These are phyloP conservation scores for Scheffersomyces illinoinensis DNA, from an alignment of 1,139 yeast genomes.

Conservation along the genomic window DNA sequence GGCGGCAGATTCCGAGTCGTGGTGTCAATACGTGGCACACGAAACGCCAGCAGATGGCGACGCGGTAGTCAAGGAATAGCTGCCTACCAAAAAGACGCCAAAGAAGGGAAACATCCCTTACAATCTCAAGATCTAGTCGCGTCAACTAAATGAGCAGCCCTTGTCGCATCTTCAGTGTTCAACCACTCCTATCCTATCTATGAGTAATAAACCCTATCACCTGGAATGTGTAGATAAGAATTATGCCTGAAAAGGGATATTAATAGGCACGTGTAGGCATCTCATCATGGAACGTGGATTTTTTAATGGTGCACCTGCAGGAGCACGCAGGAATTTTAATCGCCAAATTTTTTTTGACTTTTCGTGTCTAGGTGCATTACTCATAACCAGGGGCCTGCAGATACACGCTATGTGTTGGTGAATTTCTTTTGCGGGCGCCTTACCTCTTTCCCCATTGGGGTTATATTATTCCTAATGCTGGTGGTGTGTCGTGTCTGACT, in stretches of 20 bases:
- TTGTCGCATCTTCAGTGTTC: neutral
- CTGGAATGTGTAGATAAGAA: neutral
- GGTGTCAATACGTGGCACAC: neutral
- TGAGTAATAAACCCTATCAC: neutral
- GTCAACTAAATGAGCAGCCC: neutral
- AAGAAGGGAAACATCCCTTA: neutral
- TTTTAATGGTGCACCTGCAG: neutral
- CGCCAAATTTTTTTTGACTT: neutral
- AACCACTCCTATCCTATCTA: neutral
- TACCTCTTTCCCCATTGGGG: neutral
- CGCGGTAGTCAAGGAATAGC: neutral
- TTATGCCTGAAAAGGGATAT: neutral
- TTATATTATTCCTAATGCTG: neutral
- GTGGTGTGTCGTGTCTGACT: neutral
- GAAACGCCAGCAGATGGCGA: neutral
- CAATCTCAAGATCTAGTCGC: neutral
- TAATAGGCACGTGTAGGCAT: neutral
- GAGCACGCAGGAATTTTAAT: neutral
- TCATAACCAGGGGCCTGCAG: neutral
- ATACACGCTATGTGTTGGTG: neutral
- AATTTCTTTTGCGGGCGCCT: neutral
- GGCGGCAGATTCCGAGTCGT: neutral
- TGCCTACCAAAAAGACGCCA: neutral
- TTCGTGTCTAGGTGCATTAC: neutral
- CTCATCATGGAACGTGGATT: neutral